Conservation (phyloP, 2,329 filamentous ascomycete genomes). For the Aspergillus fumigatus region DNA sequence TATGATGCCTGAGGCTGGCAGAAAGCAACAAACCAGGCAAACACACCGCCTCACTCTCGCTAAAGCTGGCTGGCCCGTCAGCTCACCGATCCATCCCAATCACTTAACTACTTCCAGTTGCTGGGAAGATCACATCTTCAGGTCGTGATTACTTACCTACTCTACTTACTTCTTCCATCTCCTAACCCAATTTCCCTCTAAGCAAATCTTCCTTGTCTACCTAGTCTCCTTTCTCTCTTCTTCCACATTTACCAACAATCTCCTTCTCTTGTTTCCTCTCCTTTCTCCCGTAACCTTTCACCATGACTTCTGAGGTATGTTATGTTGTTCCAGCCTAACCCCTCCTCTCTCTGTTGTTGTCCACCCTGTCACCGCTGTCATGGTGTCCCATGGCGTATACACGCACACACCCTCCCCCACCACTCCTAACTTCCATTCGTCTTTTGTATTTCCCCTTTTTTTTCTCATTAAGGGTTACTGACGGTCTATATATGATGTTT, state of each 20-base stretch:
- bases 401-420: slow-evolving; percentile 10
- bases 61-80: slow-evolving; percentile 22
- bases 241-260: slow-evolving; percentile 15
- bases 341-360: slow-evolving; percentile 28
- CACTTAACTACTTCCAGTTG: slow-evolving; percentile 11
- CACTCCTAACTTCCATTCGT: slow-evolving; percentile 19
- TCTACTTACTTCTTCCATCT: slow-evolving; percentile 2
- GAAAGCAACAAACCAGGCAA: slow-evolving; percentile 13
- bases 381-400: slow-evolving; percentile 12
- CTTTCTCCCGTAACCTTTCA: slow-evolving; percentile 28
- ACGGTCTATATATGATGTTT: slow-evolving; percentile 29
- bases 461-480: slow-evolving; percentile 16
- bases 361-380: slow-evolving; percentile 26
- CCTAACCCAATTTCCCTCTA: neutral
- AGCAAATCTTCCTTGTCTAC: slow-evolving; percentile 9
- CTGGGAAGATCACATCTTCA: slow-evolving; percentile 20
- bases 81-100: slow-evolving; percentile 20
- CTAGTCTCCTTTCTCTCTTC: slow-evolving; percentile 4
- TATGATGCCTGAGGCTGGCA: slow-evolving; percentile 14
- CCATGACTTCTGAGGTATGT: slow-evolving; percentile 61
- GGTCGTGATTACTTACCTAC: slow-evolving; percentile 11
- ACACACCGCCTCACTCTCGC: slow-evolving; percentile 19
- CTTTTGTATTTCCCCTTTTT: neutral
- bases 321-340: slow-evolving; percentile 29
- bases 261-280: slow-evolving; percentile 17